phyloP scores from a whole-genome alignment of 2,329 filamentous ascomycete genomes.

The Ophiostoma fasciatum region DNA sequence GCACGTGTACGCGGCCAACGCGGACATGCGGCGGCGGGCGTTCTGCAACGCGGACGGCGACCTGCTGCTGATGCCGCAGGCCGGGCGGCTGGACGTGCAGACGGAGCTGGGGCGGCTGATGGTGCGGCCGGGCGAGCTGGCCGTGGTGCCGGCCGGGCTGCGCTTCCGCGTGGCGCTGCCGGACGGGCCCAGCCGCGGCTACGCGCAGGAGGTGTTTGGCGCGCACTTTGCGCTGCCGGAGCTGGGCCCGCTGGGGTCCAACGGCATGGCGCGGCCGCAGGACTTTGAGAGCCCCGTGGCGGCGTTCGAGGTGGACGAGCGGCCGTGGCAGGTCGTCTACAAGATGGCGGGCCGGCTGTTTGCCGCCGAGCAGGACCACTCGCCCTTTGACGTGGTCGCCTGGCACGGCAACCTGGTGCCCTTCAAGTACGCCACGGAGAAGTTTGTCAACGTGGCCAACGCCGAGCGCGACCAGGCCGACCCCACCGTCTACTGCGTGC shows the following conservation, averaged over 20 bases:
- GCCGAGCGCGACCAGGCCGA: constrained; percentile 44
- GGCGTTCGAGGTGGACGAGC: constrained; percentile 36
- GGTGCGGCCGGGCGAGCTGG: constrained; percentile 53
- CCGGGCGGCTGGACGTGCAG: constrained; percentile 50
- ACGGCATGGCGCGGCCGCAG: constrained; percentile 47
- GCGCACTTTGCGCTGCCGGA: constrained; percentile 51
- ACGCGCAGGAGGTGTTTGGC: constrained; percentile 53
- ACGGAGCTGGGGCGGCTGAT: constrained; percentile 44
- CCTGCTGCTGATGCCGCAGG: constrained; percentile 49
- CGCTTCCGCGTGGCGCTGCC: constrained; percentile 46
- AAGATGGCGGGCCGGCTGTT: constrained; percentile 50
- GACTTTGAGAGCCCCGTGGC: constrained; percentile 52
- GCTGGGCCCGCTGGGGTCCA: constrained; percentile 50
- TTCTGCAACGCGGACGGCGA: constrained; percentile 49
- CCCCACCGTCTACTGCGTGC: constrained; percentile 49
- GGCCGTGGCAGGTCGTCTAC: constrained; percentile 32
- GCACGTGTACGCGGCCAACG: constrained; percentile 32
- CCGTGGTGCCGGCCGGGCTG: constrained; percentile 49
- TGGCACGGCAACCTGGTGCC: constrained; percentile 31
- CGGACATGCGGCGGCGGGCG: constrained; percentile 30
- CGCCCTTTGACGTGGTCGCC: constrained; percentile 43
- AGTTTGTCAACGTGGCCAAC: constrained; percentile 35
- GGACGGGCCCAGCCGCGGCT: constrained; percentile 26
- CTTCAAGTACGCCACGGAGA: constrained; percentile 40
- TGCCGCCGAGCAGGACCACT: constrained; percentile 44